A percentile compares a stretch with the other conserved stretches of the same genome.
These are phyloP conservation scores for Raffaelea arxii DNA, from an alignment of 2,329 filamentous ascomycete species.

Conservation along the genomic window DNA sequence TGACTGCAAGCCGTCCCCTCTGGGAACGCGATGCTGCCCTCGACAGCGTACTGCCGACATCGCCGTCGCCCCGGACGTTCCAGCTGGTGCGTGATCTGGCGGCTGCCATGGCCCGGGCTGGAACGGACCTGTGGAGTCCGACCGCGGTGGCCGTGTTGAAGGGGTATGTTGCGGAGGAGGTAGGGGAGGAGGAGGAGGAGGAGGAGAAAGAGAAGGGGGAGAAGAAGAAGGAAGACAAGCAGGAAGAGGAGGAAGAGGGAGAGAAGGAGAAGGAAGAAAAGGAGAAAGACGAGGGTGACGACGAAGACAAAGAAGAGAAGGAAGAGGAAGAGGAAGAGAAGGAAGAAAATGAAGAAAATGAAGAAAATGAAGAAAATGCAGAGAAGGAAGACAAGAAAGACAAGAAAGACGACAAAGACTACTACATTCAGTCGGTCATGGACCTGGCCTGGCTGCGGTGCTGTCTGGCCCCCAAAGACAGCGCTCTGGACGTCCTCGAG, in stretches of 20 bases:
- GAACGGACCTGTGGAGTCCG: slow-evolving; percentile 74
- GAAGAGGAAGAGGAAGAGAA: slow-evolving; percentile 20
- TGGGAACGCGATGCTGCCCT: slow-evolving; percentile 79
- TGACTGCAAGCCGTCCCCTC: slow-evolving; percentile 57
- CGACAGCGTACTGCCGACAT: slow-evolving; percentile 60
- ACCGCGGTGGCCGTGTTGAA: slow-evolving; percentile 57
- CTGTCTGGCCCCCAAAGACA: slow-evolving; percentile 25
- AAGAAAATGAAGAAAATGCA: slow-evolving; percentile 11
- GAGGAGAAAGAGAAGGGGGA: slow-evolving; percentile 1
- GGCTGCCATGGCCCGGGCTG: slow-evolving; percentile 56
- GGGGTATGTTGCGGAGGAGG: slow-evolving; percentile 35
- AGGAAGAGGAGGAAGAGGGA: slow-evolving; percentile 9
- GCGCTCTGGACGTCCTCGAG: slow-evolving; percentile 10
- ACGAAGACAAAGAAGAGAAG: slow-evolving; percentile 19
- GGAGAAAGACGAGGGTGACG: slow-evolving; percentile 34
- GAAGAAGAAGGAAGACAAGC: slow-evolving; percentile 13
- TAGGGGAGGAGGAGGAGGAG: slow-evolving; percentile 29
- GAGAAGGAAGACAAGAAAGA: slow-evolving; percentile 9
- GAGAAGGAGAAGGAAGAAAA: slow-evolving; percentile 30
- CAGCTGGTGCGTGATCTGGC: slow-evolving; percentile 58
- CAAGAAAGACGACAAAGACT: slow-evolving; percentile 8
- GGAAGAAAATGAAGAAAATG: background rate
- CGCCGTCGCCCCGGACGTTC: slow-evolving; percentile 68
- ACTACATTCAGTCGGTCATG: slow-evolving; percentile 47
- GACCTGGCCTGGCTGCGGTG: slow-evolving; percentile 43